Evolutionary conservation across 2,329 filamentous ascomycete species (phyloP), one percentile per base, ranked within the genome.

Genomic region (Arthrobotrys entomopaga): DNA sequence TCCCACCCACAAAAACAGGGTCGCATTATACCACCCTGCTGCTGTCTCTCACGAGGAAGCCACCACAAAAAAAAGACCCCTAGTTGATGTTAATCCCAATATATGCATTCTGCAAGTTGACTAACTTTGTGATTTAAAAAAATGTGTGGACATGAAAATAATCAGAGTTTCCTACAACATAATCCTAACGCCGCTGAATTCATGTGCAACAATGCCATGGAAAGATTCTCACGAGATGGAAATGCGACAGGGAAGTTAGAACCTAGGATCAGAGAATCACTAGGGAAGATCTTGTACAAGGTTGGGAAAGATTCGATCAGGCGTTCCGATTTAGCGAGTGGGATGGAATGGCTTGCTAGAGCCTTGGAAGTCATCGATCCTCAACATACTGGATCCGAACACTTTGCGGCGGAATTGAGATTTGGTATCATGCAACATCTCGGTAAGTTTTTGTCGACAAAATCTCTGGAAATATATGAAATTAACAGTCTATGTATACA

Each of bases 181-280:
- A 87, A 89, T 46, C 83, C 90, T 13, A 90, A 94, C 67, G 86
- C 93, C 54, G 91, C 91, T 26, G 91, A 96, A 64, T 88, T 92
- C 80, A 88, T 95, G 84, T 93, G 90, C 80, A 81, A 81, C 40
- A 91, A 91, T 77, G 81, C 87, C 53, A 71, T 75, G 1, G 81
- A 82, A 77, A 82, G 74, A n/a, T 80, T 82, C 8, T 80, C 77
- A 42, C 79, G 78, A 20, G 78, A 74, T 26, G 57, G 63, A 20
- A 53, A 40, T 64, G 63, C 70, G 50, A 63, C 70, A 20, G 15
- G 13, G 60, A 63, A 79, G 0, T 79, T 87, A 1, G 84, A 88
- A 49, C 80, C 85, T 0, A 75, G 81, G 1, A 84, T 84, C 0
- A 83, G 85, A 1, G 90, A 93, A 79, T 84, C 83, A 42, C 81